Conservation (phyloP, 805 yeast species). For the Blastobotrys robertii region DNA sequence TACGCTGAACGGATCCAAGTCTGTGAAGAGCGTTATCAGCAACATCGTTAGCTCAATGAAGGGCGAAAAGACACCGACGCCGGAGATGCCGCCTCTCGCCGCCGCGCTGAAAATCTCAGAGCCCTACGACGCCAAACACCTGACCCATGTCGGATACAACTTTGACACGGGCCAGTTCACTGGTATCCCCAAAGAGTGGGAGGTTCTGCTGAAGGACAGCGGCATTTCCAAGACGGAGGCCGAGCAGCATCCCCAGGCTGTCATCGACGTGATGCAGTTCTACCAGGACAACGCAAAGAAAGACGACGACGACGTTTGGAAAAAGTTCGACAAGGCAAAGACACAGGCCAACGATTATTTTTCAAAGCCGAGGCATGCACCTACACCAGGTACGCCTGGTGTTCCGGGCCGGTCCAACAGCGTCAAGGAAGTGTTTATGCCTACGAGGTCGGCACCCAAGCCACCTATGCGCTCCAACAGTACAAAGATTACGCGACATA, state of each 20-base stretch:
- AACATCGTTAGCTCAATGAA: slow-evolving; percentile 18
- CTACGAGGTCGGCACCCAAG: slow-evolving; percentile 25
- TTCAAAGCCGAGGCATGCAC: slow-evolving; percentile 3
- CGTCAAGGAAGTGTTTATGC: slow-evolving; percentile 10
- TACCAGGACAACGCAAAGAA: slow-evolving; percentile 32
- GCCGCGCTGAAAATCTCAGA: slow-evolving; percentile 55
- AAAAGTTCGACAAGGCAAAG: slow-evolving; percentile 20
- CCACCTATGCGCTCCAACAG: slow-evolving; percentile 18
- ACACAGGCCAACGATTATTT: slow-evolving; percentile 4
- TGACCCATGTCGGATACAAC: slow-evolving; percentile 92
- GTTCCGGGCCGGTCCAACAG: too few relatives aligned
- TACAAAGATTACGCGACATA: neutral
- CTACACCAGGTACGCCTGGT: neutral
- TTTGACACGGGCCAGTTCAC: slow-evolving; percentile 75
- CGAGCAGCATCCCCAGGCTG: slow-evolving; percentile 88
- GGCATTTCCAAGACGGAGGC: slow-evolving; percentile 86
- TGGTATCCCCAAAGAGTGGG: slow-evolving; percentile 93
- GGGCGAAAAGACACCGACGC: slow-evolving; percentile 5
- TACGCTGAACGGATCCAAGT: slow-evolving; percentile 13
- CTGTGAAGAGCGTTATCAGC: slow-evolving; percentile 19
- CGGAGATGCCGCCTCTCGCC: neutral
- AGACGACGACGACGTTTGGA: slow-evolving; percentile 22
- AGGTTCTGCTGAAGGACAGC: slow-evolving; percentile 65
- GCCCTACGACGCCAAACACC: slow-evolving; percentile 84
- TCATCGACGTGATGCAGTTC: slow-evolving; percentile 81